Conservation (phyloP, 2,329 filamentous ascomycete species). For the Fusarium sp. region DNA sequence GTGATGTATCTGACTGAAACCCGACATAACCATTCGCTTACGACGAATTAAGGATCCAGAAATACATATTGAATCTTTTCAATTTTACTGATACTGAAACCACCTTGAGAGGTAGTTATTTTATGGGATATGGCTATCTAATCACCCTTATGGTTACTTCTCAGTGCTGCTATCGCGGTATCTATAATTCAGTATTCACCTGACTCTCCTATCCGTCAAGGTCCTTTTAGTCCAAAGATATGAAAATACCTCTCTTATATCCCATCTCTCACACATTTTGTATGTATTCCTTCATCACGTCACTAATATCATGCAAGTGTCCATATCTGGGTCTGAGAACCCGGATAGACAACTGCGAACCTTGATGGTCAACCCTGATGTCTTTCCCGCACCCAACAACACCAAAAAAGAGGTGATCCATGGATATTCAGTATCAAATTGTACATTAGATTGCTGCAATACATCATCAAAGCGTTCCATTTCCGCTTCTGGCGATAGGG, state of each 20-base stretch:
- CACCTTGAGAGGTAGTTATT: not conserved
- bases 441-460: conserved; percentile 8
- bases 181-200: not conserved
- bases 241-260: not conserved
- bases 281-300: conserved; percentile 12
- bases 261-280: fast-evolving
- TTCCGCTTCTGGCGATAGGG: conserved; percentile 11
- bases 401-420: conserved; percentile 6
- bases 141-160: not conserved
- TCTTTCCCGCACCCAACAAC: conserved; percentile 24
- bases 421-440: not conserved
- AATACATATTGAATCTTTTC: not conserved
- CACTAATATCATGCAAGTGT: conserved; percentile 4
- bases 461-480: conserved; percentile 12
- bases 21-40: not conserved
- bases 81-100: not conserved
- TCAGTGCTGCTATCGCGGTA: not conserved
- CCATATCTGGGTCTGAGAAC: conserved; percentile 36
- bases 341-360: conserved; percentile 42
- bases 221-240: conserved; percentile 5
- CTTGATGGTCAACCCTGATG: conserved; percentile 48
- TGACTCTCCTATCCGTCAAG: not conserved
- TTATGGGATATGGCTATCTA: not conserved
- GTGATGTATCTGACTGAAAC: not conserved
- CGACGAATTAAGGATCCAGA: not conserved